These are phyloP conservation scores for Erysiphe pulchra DNA, from an alignment of 2,329 filamentous ascomycete genomes.

Conservation along the genomic window DNA sequence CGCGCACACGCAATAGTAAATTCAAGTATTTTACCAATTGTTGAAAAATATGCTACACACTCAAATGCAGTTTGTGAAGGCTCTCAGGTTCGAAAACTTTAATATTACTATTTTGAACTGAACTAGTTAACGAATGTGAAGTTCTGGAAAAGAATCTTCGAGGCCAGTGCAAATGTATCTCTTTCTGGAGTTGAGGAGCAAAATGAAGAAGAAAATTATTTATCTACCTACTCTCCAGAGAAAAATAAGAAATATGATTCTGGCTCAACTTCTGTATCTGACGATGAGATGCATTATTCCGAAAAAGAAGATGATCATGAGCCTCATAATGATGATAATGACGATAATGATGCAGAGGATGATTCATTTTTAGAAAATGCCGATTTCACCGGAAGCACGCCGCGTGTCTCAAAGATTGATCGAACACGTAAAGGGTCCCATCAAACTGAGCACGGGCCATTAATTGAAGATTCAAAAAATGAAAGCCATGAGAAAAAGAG, in stretches of 20 bases:
- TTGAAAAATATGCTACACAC: slow-evolving; percentile 87
- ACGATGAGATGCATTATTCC: background rate
- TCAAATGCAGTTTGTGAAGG: slow-evolving; percentile 91
- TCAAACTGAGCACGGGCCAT: slow-evolving; percentile 39
- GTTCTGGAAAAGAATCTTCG: slow-evolving; percentile 99
- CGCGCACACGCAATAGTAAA: slow-evolving; percentile 92
- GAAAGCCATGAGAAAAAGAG: slow-evolving; percentile 18
- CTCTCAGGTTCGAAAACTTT: slow-evolving; percentile 39
- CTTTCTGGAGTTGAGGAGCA: slow-evolving; percentile 82
- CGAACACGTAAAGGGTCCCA: slow-evolving; percentile 18
- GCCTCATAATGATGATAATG: slow-evolving; percentile 2
- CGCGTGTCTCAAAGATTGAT: slow-evolving; percentile 21
- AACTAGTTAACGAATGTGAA: slow-evolving; percentile 15
- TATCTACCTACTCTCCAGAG: slow-evolving; percentile 14
- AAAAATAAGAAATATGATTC: slow-evolving; percentile 11
- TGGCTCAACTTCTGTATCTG: slow-evolving; percentile 16
- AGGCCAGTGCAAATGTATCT: slow-evolving; percentile 91
- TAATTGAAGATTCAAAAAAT: slow-evolving; percentile 15
- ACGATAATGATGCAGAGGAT: slow-evolving; percentile 16
- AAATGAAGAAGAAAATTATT: slow-evolving; percentile 27
- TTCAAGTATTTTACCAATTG: slow-evolving; percentile 69
- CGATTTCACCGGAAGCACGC: slow-evolving; percentile 42
- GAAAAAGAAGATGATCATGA: background rate
- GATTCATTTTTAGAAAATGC: slow-evolving; percentile 42
- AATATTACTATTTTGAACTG: too few species aligned